These are phyloP conservation scores for Prunus mongolica DNA, from an alignment of 306 rosid genomes.

Conservation along the genomic window DNA sequence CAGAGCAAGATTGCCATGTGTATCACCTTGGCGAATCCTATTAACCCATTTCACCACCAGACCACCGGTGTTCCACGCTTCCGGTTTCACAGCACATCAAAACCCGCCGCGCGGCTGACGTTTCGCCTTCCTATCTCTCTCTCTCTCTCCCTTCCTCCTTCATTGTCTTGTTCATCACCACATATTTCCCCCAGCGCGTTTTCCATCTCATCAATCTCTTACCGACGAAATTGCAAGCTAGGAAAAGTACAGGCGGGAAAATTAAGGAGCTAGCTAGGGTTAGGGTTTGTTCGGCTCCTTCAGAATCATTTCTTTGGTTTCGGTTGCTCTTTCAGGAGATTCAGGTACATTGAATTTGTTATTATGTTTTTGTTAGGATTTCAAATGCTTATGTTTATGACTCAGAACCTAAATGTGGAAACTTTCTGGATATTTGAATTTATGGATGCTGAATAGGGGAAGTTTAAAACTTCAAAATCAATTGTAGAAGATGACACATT, in stretches of 20 bases:
- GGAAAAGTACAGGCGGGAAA: background rate
- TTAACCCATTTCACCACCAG: slow-evolving; percentile 1
- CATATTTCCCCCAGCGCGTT: background rate
- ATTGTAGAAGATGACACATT: background rate
- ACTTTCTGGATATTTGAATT: background rate
- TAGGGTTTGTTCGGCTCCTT: background rate
- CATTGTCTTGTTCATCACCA: background rate
- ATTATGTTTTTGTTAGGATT: background rate
- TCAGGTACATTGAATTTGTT: slow-evolving; percentile 11
- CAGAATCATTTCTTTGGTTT: background rate
- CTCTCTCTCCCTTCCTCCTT: no score
- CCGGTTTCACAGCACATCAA: no score
- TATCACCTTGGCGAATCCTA: background rate
- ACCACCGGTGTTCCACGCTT: background rate
- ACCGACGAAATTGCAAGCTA: background rate
- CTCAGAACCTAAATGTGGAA: background rate
- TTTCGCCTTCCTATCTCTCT: no score
- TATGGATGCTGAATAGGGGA: background rate
- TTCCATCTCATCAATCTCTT: background rate
- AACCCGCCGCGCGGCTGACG: no score
- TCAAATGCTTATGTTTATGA: background rate
- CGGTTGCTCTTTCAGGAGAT: background rate
- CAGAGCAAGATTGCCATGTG: background rate
- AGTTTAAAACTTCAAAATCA: background rate
- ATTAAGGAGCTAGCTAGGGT: slow-evolving; percentile 8